These are phyloP conservation scores for Fusarium agapanthi DNA, from an alignment of 2,329 filamentous ascomycete species.

Conservation along the genomic window DNA sequence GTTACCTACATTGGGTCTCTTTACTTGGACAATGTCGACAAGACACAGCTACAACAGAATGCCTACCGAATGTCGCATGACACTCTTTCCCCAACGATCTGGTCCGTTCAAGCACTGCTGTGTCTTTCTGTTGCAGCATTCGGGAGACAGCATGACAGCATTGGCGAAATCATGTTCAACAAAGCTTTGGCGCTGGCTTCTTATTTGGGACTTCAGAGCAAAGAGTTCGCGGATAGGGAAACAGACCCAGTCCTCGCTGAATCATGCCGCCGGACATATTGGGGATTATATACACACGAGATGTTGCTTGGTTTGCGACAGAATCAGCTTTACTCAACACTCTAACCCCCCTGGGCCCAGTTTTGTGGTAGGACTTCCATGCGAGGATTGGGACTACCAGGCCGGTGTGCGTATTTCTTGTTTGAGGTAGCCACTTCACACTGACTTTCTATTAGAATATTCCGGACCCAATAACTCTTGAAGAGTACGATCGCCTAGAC, in stretches of 20 bases:
- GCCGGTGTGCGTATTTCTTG: conserved; percentile 14
- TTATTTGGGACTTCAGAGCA: conserved; percentile 28
- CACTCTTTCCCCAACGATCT: conserved; percentile 20
- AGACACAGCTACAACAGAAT: conserved; percentile 7
- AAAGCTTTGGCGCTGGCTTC: conserved; percentile 29
- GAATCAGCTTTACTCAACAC: conserved; percentile 5
- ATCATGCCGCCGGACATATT: conserved; percentile 39
- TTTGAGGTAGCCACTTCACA: background rate
- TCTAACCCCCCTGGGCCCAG: background rate
- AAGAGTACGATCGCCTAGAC: conserved; percentile 17
- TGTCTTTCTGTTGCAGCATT: conserved; percentile 31
- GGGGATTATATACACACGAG: conserved; percentile 37
- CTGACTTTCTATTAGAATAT: conserved; percentile 22
- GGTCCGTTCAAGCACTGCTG: conserved; percentile 38
- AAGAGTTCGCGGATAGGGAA: conserved; percentile 25
- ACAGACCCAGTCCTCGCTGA: conserved; percentile 28
- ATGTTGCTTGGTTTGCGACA: conserved; percentile 29
- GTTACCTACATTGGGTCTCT: conserved; percentile 36
- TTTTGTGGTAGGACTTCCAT: conserved; percentile 35
- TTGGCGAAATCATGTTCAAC: conserved; percentile 6
- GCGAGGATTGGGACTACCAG: conserved; percentile 39
- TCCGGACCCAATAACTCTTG: conserved; percentile 20
- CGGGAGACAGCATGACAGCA: conserved; percentile 1
- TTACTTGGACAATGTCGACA: conserved; percentile 19
- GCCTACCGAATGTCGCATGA: conserved; percentile 25